Evolutionary conservation across 805 yeast genomes (phyloP).

Genomic region (Aciculoconidium aculeatum): DNA sequence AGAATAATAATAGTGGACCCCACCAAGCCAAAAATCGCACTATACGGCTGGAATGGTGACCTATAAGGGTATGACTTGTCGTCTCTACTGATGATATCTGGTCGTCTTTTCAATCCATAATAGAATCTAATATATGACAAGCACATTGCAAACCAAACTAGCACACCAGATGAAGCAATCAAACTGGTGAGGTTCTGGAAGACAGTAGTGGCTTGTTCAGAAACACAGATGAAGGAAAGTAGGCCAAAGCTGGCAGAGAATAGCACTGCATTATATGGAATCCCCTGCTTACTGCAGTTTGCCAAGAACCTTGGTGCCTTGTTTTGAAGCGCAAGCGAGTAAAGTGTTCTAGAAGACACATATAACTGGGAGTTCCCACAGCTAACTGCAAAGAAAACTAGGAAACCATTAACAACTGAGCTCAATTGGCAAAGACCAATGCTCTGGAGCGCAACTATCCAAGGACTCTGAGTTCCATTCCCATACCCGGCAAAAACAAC

Average conservation of each 20-base stretch:
- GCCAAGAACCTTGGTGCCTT: slow-evolving; percentile 59
- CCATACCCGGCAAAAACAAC: slow-evolving; percentile 29
- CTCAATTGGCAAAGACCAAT: slow-evolving; percentile 31
- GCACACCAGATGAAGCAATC: slow-evolving; percentile 66
- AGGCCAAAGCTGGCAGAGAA: slow-evolving; percentile 57
- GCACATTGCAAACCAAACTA: slow-evolving; percentile 77
- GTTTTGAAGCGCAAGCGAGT: slow-evolving; percentile 41
- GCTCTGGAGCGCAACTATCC: slow-evolving; percentile 40
- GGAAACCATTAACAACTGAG: slow-evolving; percentile 37
- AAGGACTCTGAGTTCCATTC: slow-evolving; percentile 40
- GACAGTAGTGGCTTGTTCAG: slow-evolving; percentile 50
- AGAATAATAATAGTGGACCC: slow-evolving; percentile 48
- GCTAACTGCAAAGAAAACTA: slow-evolving; percentile 41
- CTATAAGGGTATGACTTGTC: slow-evolving; percentile 63
- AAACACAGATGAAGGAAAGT: slow-evolving; percentile 55
- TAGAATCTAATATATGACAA: slow-evolving; percentile 58
- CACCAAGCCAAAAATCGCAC: slow-evolving; percentile 56
- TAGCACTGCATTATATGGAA: slow-evolving; percentile 66
- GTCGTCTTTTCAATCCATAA: slow-evolving; percentile 53
- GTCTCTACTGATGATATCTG: slow-evolving; percentile 59
- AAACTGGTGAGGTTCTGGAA: slow-evolving; percentile 64
- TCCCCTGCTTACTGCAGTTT: slow-evolving; percentile 57
- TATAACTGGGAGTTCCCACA: slow-evolving; percentile 42
- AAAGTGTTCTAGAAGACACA: slow-evolving; percentile 37
- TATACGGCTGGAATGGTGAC: slow-evolving; percentile 65